Evolutionary conservation across 2,329 filamentous ascomycete genomes (phyloP).

Genomic region (Westerdykella aurantiaca): DNA sequence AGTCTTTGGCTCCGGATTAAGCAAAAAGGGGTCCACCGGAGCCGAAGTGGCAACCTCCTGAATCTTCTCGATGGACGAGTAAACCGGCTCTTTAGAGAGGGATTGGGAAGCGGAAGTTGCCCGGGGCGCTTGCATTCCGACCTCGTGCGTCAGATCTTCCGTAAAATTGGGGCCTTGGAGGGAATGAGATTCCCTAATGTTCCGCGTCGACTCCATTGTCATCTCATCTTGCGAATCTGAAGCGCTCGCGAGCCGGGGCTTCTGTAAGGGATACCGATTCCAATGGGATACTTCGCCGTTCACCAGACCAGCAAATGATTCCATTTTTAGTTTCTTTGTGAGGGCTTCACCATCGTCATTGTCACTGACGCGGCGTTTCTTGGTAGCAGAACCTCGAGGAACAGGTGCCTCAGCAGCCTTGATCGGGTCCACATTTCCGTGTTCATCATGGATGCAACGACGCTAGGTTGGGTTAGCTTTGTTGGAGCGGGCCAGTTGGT

Average conservation of each 20-base stretch:
- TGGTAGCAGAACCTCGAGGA: conserved; percentile 52
- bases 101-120: not conserved
- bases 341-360: conserved; percentile 15
- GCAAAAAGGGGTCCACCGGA: no score
- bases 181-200: not conserved
- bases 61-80: not conserved
- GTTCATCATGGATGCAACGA: conserved; percentile 61
- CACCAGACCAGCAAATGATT: conserved; percentile 17
- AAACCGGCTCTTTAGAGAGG: not conserved
- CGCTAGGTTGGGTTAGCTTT: conserved; percentile 43
- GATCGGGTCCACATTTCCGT: conserved; percentile 57
- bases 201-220: not conserved
- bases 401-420: conserved; percentile 58
- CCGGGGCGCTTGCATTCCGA: not conserved
- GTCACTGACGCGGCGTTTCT: conserved; percentile 47
- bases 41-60: not conserved
- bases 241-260: not conserved
- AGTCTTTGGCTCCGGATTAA: not conserved
- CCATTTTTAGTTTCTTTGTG: conserved; percentile 26
- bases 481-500: not conserved
- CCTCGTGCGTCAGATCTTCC: not conserved
- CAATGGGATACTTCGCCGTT: conserved; percentile 20
- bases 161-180: not conserved
- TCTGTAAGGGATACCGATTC: conserved; percentile 12
- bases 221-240: not conserved